phyloP scores from a whole-genome alignment of 2,329 filamentous ascomycete genomes.

The Calycina herbarum region DNA sequence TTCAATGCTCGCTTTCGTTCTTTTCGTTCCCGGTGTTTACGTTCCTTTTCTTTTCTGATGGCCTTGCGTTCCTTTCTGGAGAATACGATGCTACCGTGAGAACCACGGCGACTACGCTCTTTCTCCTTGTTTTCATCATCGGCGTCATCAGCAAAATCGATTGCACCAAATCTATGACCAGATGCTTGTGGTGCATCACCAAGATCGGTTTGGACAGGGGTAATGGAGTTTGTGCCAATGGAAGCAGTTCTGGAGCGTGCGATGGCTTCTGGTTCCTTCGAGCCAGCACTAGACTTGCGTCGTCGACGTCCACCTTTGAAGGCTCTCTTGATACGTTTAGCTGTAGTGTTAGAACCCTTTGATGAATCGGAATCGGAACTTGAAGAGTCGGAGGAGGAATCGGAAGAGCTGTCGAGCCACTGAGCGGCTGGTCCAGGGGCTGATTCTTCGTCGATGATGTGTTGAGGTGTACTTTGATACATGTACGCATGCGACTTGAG shows the following conservation, averaged over 20 bases:
- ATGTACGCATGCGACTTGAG: conserved; percentile 90
- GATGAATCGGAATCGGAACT: conserved; percentile 69
- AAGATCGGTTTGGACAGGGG: conserved; percentile 28
- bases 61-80: conserved; percentile 37
- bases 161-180: conserved; percentile 34
- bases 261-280: conserved; percentile 55
- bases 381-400: conserved; percentile 63
- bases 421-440: conserved; percentile 81
- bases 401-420: conserved; percentile 66
- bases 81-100: conserved; percentile 25
- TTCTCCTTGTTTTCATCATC: conserved; percentile 45
- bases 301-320: conserved; percentile 63
- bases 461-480: conserved; percentile 89
- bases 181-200: conserved; percentile 27
- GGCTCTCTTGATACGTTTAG: conserved; percentile 73
- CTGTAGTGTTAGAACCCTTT: conserved; percentile 68
- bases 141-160: conserved; percentile 54
- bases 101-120: conserved; percentile 30
- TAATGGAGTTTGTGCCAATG: conserved; percentile 36
- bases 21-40: conserved; percentile 38
- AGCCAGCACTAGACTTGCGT: conserved; percentile 76
- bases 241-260: conserved; percentile 45
- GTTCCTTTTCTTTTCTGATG: conserved; percentile 34
- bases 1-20: conserved; percentile 27
- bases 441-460: conserved; percentile 88